Evolutionary conservation across 106 monocot genomes (phyloP), one percentile per base, ranked within the genome.

Genomic region (Acorus calamus): DNA sequence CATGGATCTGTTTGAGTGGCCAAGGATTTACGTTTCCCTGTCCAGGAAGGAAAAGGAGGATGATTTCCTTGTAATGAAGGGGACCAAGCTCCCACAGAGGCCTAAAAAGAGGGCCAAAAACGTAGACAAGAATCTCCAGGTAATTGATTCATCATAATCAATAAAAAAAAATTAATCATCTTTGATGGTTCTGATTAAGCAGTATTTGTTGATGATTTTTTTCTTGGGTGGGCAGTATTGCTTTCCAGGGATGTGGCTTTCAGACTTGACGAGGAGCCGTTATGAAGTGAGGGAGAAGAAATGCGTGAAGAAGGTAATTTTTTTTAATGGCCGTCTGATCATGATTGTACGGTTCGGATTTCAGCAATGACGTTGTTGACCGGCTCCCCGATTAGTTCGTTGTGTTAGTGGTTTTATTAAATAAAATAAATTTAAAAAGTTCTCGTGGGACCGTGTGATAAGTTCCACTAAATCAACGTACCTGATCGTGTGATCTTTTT

Each of bases 31-130:
- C 63, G 28, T 90, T 7, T 78, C 86, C 47, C 69, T 90, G 13
- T 90, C 90, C 4, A 76, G 90, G 66, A 90, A 90, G 73, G 90
- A 90, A 76, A 90, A 90, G 68, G 90, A 90, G 77, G 90, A 90
- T 44, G 90, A 90, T 59, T 90, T 90, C 76, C 52, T 90, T 45
- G 76, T 76, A 44, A 90, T 90, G 83, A 90, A 86, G 76, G 90
- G 90, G 49, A 76, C 86, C 59, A 90, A 90, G 69, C 78, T 90
- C 49, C 86, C 90, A 41, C 86, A 90, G 54, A 61, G 90, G n/a
- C 86, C 90, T 10, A 90, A 86, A 71, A 90, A 90, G 64, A 62
- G 90, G 52, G 67, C 90, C 52, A 90, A 90, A 69, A 86, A 83
- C 71, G 53, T 86, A 5, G 90, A 90, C 44, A 86, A 78, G 55